phyloP scores from a whole-genome alignment of 140 eudicot species.

The Artemisia princeps region DNA sequence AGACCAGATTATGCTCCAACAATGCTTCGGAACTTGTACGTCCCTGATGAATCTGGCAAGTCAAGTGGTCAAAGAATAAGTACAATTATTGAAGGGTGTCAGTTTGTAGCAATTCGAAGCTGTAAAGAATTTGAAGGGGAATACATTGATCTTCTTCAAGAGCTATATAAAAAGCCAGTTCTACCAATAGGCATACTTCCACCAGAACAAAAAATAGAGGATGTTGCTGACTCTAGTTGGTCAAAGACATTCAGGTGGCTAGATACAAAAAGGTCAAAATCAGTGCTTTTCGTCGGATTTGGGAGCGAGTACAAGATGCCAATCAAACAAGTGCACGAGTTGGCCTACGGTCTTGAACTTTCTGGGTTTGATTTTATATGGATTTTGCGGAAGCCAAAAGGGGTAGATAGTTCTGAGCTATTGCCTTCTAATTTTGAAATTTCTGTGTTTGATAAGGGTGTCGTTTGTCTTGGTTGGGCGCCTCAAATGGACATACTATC shows the following conservation, averaged over 20 bases:
- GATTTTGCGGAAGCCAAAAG: conserved; percentile 40
- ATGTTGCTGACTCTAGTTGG: conserved; percentile 27
- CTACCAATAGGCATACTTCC: conserved; percentile 51
- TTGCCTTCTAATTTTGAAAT: conserved; percentile 34
- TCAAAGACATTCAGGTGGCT: conserved; percentile 38
- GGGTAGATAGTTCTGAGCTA: conserved; percentile 21
- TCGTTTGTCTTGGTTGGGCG: conserved; percentile 50
- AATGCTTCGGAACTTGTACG: conserved; percentile 21
- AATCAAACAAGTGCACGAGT: conserved; percentile 37
- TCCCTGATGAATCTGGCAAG: conserved; percentile 35
- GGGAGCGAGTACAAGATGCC: conserved; percentile 55
- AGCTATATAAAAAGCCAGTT: conserved; percentile 36
- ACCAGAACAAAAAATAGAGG: conserved; percentile 25
- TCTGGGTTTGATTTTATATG: conserved; percentile 38
- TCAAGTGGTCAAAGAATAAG: conserved; percentile 34
- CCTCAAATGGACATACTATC: conserved; percentile 47
- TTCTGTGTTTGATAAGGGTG: conserved; percentile 25
- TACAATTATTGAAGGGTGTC: conserved; percentile 25
- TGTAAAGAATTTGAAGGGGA: conserved; percentile 55
- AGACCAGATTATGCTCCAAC: not conserved
- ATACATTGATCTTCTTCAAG: conserved; percentile 30
- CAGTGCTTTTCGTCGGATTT: conserved; percentile 45
- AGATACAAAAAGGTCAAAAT: conserved; percentile 35
- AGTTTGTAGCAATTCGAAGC: conserved; percentile 37
- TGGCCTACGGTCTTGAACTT: conserved; percentile 40